These are phyloP conservation scores for sorghum (Sorghum bicolor) DNA, from an alignment of 176 grass and related monocot species.

Conservation along the genomic window DNA sequence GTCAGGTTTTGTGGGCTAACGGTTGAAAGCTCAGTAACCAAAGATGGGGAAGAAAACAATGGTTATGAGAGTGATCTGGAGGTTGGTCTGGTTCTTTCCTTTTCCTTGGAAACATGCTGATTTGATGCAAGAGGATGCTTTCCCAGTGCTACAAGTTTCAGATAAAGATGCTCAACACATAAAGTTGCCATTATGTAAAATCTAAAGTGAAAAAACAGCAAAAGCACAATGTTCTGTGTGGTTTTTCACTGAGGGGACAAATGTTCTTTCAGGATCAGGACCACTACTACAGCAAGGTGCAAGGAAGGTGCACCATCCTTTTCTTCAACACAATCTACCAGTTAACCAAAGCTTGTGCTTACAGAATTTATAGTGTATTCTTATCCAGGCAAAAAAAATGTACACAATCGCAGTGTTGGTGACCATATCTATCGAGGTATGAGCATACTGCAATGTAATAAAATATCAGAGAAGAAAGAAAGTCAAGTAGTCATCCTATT, in stretches of 20 bases:
- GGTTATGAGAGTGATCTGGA: constrained; percentile 6
- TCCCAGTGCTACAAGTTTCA: constrained; percentile 21
- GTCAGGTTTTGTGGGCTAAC: neutral
- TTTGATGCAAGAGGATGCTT: constrained; percentile 21
- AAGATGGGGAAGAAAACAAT: constrained; percentile 1
- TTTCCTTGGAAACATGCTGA: neutral
- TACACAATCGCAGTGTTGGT: neutral
- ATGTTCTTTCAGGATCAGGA: constrained; percentile 41
- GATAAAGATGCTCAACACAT: constrained; percentile 31
- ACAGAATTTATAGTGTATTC: too few species aligned
- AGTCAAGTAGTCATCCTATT: constrained; percentile 27
- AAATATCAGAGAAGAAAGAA: neutral
- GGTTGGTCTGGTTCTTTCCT: constrained; percentile 7
- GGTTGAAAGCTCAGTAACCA: constrained; percentile 5
- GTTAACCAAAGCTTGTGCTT: too few species aligned
- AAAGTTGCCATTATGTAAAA: constrained; percentile 32
- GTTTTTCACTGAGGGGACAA: constrained; percentile 17
- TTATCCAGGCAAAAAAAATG: too few species aligned
- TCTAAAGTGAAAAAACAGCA: constrained; percentile 21
- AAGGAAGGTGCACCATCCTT: constrained; percentile 64
- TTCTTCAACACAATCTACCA: constrained; percentile 16
- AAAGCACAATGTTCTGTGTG: constrained; percentile 28
- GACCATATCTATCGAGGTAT: neutral
- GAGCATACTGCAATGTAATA: neutral
- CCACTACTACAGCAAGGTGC: constrained; percentile 20